These are phyloP conservation scores for Lentinula detonsa DNA, from an alignment of 768 basidiomycete genomes.

Conservation along the genomic window DNA sequence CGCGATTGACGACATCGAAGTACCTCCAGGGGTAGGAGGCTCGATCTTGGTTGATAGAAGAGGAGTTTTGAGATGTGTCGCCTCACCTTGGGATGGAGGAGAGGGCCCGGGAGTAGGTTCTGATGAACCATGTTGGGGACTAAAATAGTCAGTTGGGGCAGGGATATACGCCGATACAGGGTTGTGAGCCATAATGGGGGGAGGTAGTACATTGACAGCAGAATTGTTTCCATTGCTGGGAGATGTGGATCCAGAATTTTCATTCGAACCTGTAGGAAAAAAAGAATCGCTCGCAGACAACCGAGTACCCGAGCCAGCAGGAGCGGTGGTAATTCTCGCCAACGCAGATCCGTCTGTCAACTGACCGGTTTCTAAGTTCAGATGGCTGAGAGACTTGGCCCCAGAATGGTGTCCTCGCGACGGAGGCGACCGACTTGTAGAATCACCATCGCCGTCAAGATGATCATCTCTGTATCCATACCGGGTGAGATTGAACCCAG, in stretches of 20 bases:
- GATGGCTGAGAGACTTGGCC: not conserved
- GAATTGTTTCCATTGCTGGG: not conserved
- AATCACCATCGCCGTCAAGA: not conserved
- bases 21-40: not conserved
- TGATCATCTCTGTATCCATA: conserved; percentile 16
- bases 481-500: conserved; percentile 65
- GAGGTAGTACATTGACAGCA: not conserved
- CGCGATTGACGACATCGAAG: not conserved
- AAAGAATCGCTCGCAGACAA: not conserved
- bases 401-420: not conserved
- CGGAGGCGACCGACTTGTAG: not conserved
- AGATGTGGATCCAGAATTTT: not conserved
- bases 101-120: not conserved
- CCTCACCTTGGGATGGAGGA: not conserved
- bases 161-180: conserved; percentile 2
- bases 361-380: not conserved
- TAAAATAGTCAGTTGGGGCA: not conserved
- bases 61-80: not conserved
- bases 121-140: not conserved
- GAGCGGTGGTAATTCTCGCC: not conserved
- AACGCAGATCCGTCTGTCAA: not conserved
- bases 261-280: not conserved
- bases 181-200: not conserved
- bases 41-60: not conserved
- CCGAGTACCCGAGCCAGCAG: not conserved